Evolutionary conservation across 495 filamentous ascomycete species (phyloP), one percentile per base, ranked within the genome.

Genomic region (Talaromyces adpressus): DNA sequence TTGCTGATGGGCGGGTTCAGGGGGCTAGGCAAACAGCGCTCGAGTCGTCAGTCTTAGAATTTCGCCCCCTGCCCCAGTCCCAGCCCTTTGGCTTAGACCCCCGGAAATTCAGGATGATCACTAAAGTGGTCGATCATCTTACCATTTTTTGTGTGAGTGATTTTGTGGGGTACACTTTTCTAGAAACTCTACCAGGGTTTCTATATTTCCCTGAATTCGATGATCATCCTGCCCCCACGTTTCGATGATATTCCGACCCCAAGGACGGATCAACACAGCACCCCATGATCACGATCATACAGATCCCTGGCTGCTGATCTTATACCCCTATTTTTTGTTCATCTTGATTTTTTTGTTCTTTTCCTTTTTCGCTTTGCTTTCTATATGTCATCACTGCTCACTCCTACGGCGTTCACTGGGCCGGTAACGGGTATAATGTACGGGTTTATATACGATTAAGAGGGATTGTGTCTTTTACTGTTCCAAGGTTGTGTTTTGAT

Each of bases 1-100:
- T 25, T 49, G 9, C 51, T 62, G 45, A 62, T 62, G 60, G 60
- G 60, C 47, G 60, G 60, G 16, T 52, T 62, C 29, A 41, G 60
- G 60, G 59, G 60, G 25, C 60, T 62, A 62, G 60, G 60, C 2
- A 47, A 49, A 32, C 60, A 47, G 32, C 60, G 60, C 18, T 7
- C 45, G 12, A 41, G 14, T 41, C 36, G 36, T 1, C 36, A 41
- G 36, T 9, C 45, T 20, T 49, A 49, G 36, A 23, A n/a, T n/a
- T n/a, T n/a, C n/a, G n/a, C n/a, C n/a, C 2, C 34, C 34, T 18
- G n/a, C 4, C 45, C 45, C n/a, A 45, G 36, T 9, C 36, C 34
- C 34, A 29, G 20, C 32, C 56, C 0, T 32, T 32, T 3, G 30
- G 30, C 34, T 39, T 39, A 41, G 4, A 14, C 36, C 36, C 36